These are phyloP conservation scores for Penicillium sp. DNA, from an alignment of 2,329 filamentous ascomycete species.

Conservation along the genomic window DNA sequence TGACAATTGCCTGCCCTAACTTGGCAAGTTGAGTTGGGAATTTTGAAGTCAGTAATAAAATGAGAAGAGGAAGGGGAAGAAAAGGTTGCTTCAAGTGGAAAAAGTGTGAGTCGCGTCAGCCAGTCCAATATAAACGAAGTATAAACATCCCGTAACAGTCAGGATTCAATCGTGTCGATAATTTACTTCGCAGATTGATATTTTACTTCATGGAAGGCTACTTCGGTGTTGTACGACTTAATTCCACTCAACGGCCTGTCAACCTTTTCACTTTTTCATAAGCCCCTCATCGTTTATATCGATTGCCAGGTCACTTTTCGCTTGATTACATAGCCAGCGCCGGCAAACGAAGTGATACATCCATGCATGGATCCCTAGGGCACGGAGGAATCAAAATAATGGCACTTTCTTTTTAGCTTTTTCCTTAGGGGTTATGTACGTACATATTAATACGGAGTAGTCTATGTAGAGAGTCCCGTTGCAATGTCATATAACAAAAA, in stretches of 20 bases:
- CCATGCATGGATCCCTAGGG: not conserved
- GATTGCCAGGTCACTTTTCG: not conserved
- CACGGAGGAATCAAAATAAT: not conserved
- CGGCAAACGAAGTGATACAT: not conserved
- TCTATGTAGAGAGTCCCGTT: not conserved
- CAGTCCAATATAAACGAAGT: not conserved
- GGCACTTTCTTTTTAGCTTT: not conserved
- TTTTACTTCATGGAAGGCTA: not conserved
- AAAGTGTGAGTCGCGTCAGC: too few species aligned
- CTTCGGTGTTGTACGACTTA: not conserved
- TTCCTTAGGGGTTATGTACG: too few species aligned
- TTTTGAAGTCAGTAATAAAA: not conserved
- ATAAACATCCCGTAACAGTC: not conserved
- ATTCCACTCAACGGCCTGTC: not conserved
- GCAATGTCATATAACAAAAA: too few species aligned
- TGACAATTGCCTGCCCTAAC: slow-evolving; percentile 1
- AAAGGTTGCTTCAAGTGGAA: not conserved
- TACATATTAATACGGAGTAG: not conserved
- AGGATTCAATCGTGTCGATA: not conserved
- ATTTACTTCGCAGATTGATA: not conserved
- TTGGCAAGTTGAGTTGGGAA: not conserved
- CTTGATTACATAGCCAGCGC: not conserved
- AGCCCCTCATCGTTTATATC: not conserved
- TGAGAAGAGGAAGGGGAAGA: not conserved
- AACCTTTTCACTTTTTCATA: not conserved